Evolutionary conservation across 192 early-diverging fungal genomes (phyloP), one percentile per base, ranked within the genome.

Genomic region (Podila epicladia): DNA sequence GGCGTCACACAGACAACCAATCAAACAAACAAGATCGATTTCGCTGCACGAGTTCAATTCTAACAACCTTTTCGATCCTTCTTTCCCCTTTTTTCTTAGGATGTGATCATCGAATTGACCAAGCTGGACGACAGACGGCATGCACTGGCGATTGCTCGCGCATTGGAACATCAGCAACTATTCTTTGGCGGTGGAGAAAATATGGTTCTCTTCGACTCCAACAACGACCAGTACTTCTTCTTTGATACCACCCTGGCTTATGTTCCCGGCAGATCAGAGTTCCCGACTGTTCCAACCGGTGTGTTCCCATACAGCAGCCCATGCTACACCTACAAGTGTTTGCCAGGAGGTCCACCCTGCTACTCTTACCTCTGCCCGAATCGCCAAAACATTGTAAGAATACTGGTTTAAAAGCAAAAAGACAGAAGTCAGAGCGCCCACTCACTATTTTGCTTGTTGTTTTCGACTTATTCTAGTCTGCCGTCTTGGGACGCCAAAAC

Each of bases 171-270:
- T 41, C 95, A 96, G 65, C 79, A 75, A 15, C 87, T 95, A 50
- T 93, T 96, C 78, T 91, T 93, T 74, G 92, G 95, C 66, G 93
- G 95, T 69, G 93, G 94, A 26, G 84, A 86, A 73, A 86, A 86
- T 49, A 87, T 87, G 74, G 78, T 87, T 3, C 87, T 95, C 62
- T 89, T 92, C 55, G 94, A 95, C 75, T 89, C 89, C 49, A 67
- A 87, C n/a, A 79, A 90, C 58, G 93, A 94, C 60, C 82, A 95
- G 29, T 96, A 94, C 71, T 84, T 86, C 33, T 93, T 95, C 77
- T 82, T 87, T n/a, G 83, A 86, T 13, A 41, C 71, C 6, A 65
- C 71, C 12, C 20, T 80, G 53, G 67, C 70, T 1, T 80, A 64
- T 11, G 67, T 73, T 3, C 77, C 71, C 5, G 77, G 77, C 9